Conservation (phyloP, 352 stramenopile genomes). For the Phytopythium mirpurense region DNA sequence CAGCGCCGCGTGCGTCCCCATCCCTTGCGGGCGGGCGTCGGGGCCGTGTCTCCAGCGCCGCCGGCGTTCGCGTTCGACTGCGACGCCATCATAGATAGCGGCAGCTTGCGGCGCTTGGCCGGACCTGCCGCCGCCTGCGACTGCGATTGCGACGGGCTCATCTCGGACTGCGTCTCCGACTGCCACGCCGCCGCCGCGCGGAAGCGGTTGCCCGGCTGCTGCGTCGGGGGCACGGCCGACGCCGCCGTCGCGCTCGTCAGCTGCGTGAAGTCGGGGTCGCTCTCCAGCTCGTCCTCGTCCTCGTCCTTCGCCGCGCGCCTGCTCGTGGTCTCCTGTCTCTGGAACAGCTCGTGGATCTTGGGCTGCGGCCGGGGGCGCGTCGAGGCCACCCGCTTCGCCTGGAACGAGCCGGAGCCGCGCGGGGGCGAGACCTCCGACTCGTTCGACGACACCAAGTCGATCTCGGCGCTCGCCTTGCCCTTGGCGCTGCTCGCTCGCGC, state of each 20-base stretch:
- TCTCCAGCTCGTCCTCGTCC: constrained; percentile 61
- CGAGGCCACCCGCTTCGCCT: constrained; percentile 14
- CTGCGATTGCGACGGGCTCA: too few relatives aligned
- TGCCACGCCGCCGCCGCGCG: constrained; percentile 12
- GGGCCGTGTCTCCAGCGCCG: constrained; percentile 2
- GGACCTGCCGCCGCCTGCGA: constrained; percentile 11
- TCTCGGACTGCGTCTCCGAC: constrained; percentile 39
- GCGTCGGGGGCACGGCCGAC: constrained; percentile 10
- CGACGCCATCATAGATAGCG: constrained; percentile 65
- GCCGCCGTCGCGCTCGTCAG: constrained; percentile 17
- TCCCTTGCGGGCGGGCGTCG: constrained; percentile 38
- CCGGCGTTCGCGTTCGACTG: constrained; percentile 29
- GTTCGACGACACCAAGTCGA: constrained; percentile 48
- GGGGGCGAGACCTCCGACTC: constrained; percentile 26
- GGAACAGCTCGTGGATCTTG: constrained; percentile 61
- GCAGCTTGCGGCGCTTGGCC: constrained; percentile 53
- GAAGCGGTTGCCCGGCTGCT: constrained; percentile 8
- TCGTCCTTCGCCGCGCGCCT: constrained; percentile 6
- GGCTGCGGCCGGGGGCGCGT: constrained; percentile 24
- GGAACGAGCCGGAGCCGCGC: constrained; percentile 12
- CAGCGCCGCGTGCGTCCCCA: constrained; percentile 65
- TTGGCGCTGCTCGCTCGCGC: constrained; percentile 7
- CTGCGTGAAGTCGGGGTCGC: constrained; percentile 61
- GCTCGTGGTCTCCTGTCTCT: constrained; percentile 21
- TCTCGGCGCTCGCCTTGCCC: constrained; percentile 13